Percentiles rank a stretch among this genome's conserved stretches.
Evolutionary conservation across 345 rosid genomes (phyloP).

Genomic region (Sisymbrium altissimum): DNA sequence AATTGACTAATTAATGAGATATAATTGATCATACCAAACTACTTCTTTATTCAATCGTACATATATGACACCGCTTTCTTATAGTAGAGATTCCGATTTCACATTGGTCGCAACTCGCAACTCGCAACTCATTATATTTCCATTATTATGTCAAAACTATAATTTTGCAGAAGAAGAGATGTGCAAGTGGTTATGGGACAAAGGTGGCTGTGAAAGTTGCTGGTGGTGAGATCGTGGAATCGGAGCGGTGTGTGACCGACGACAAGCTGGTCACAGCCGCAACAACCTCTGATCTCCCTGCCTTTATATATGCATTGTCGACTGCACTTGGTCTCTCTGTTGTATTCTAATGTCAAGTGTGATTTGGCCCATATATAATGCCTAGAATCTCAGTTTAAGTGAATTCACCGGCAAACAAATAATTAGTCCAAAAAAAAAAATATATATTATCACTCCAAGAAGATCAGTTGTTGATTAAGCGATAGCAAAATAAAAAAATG

Average conservation of each 20-base stretch:
- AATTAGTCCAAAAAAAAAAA: not conserved
- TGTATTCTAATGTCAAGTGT: conserved; percentile 28
- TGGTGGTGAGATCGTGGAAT: conserved; percentile 45
- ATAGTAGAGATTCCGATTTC: not conserved
- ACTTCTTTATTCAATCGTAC: not conserved
- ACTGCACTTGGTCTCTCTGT: conserved; percentile 41
- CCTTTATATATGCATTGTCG: conserved; percentile 37
- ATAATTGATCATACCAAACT: not conserved
- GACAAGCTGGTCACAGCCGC: conserved; percentile 48
- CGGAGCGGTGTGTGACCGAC: conserved; percentile 36
- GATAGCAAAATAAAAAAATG: too few relatives aligned
- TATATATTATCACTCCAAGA: too few relatives aligned
- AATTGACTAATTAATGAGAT: too few relatives aligned
- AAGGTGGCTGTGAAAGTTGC: conserved; percentile 45
- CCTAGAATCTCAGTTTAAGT: not conserved
- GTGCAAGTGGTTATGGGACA: conserved; percentile 44
- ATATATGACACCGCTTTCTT: not conserved
- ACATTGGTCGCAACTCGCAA: not conserved
- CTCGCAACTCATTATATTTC: not conserved
- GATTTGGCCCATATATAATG: not conserved
- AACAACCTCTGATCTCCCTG: conserved; percentile 37
- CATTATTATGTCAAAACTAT: not conserved
- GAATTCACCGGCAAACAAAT: not conserved
- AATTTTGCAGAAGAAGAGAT: conserved; percentile 40
- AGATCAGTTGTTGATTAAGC: too few relatives aligned